A percentile compares a stretch with the other conserved stretches of the same genome.
Evolutionary conservation across 768 basidiomycete species (phyloP).

Genomic region (Amanita molliuscula): DNA sequence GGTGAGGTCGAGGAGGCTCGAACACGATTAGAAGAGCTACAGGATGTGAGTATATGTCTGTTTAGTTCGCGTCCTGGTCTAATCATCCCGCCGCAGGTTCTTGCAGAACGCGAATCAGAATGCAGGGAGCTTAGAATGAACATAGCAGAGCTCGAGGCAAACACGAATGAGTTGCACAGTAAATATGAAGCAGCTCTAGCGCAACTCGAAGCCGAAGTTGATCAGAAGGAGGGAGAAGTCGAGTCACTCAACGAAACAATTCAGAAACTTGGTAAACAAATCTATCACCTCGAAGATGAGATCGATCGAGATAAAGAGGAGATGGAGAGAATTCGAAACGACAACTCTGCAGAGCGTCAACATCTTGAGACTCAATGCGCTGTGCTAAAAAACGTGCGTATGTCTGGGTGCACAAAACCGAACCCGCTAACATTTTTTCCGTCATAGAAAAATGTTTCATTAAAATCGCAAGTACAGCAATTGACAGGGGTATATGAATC

Average conservation of each 20-base stretch:
- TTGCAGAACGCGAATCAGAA: slow-evolving; percentile 74
- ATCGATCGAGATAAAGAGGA: slow-evolving; percentile 71
- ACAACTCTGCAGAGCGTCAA: slow-evolving; percentile 64
- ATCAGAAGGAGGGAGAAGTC: slow-evolving; percentile 73
- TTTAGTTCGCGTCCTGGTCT: neutral
- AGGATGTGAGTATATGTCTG: slow-evolving; percentile 39
- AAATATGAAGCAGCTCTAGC: slow-evolving; percentile 69
- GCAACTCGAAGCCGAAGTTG: slow-evolving; percentile 69
- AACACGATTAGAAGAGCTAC: slow-evolving; percentile 69
- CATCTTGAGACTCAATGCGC: slow-evolving; percentile 53
- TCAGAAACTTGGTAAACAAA: slow-evolving; percentile 67
- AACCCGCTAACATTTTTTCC: neutral
- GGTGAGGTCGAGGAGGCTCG: slow-evolving; percentile 80
- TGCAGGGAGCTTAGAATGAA: slow-evolving; percentile 64
- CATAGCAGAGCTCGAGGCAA: slow-evolving; percentile 66
- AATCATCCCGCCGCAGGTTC: slow-evolving; percentile 32
- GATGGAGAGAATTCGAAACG: slow-evolving; percentile 53
- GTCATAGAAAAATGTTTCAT: slow-evolving; percentile 52
- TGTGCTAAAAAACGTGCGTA: slow-evolving; percentile 72
- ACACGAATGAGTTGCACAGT: slow-evolving; percentile 55
- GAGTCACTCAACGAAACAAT: slow-evolving; percentile 66
- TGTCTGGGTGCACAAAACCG: neutral
- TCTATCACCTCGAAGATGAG: slow-evolving; percentile 83
- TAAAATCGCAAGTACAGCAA: slow-evolving; percentile 61
- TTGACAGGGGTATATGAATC: slow-evolving; percentile 56